These are phyloP conservation scores for Colletotrichum cordylinicola DNA, from an alignment of 2,329 filamentous ascomycete genomes.

Conservation along the genomic window DNA sequence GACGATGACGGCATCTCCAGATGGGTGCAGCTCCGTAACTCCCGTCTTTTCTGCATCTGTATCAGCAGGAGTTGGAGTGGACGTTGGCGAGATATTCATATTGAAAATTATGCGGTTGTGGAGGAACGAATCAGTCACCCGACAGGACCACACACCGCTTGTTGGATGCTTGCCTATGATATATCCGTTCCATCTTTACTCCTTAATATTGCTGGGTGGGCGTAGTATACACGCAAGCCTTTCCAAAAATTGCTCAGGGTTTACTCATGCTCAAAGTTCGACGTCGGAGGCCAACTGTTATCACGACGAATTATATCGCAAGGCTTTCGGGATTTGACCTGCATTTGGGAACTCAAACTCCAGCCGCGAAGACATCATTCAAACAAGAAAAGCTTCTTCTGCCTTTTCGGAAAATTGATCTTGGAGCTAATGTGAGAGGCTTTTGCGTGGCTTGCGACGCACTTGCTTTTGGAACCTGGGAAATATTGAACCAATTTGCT, in stretches of 20 bases:
- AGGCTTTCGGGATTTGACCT: neutral
- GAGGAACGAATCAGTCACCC: neutral
- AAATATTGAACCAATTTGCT: fast-evolving
- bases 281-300: neutral
- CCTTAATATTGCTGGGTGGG: neutral
- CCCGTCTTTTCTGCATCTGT: neutral
- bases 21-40: neutral
- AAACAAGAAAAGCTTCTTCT: neutral
- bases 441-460: neutral
- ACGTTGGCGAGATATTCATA: neutral
- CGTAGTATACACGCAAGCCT: neutral
- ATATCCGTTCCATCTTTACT: neutral
- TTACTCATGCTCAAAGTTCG: neutral
- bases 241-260: neutral
- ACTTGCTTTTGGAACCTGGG: neutral
- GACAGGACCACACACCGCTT: neutral
- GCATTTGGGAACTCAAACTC: neutral
- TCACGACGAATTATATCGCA: neutral
- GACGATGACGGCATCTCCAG: neutral
- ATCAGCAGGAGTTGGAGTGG: neutral
- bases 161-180: neutral
- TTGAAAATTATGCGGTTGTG: neutral
- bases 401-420: fast-evolving
- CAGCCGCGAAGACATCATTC: neutral
- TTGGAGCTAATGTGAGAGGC: neutral